Percentiles rank a stretch among this genome's conserved stretches.
Evolutionary conservation across 129 eudicot genomes (phyloP).

Genomic region (Helianthus tuberosus): DNA sequence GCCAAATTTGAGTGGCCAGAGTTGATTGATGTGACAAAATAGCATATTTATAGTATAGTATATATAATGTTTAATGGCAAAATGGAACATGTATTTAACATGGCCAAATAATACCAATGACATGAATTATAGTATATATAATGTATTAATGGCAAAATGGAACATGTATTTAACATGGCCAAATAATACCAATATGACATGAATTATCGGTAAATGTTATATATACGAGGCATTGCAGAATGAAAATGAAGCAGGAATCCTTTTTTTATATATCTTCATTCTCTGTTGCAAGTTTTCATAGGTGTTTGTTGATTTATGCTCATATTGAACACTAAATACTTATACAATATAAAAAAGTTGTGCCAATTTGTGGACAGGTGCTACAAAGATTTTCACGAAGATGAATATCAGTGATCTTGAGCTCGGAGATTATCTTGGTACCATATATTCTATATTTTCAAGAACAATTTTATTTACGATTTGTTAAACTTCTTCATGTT

Average conservation of each 20-base stretch:
- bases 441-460: background rate
- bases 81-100: background rate
- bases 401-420: conserved; percentile 57
- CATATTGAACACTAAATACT: background rate
- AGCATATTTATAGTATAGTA: too few species aligned
- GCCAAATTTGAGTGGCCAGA: too few species aligned
- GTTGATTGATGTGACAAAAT: too few species aligned
- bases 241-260: background rate
- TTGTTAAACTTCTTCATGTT: background rate
- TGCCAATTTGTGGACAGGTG: conserved; percentile 45
- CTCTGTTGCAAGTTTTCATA: background rate
- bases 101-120: background rate
- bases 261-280: background rate
- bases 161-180: background rate
- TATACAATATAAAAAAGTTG: background rate
- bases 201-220: background rate
- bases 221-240: background rate
- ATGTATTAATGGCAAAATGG: background rate
- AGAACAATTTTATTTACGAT: background rate
- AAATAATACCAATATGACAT: background rate
- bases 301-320: conserved; percentile 5
- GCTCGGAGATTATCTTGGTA: conserved; percentile 81
- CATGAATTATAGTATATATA: background rate
- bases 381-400: conserved; percentile 42
- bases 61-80: background rate